These are phyloP conservation scores for Sechiopsis laciniata DNA, from an alignment of 306 rosid species.

Conservation along the genomic window DNA sequence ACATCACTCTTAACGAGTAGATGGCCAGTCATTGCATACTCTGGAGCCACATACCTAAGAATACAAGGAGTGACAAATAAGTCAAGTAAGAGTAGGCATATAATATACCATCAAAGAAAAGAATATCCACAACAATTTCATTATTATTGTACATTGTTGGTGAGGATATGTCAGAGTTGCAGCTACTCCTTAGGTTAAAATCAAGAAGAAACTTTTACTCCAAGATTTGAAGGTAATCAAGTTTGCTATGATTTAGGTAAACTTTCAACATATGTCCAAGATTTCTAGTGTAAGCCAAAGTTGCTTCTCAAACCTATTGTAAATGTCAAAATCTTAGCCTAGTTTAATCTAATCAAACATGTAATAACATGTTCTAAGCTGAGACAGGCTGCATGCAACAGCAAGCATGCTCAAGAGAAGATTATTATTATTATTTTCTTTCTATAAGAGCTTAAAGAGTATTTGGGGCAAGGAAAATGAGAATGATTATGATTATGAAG, in stretches of 20 bases:
- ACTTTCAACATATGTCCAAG: neutral
- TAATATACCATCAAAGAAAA: neutral
- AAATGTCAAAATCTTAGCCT: conserved; percentile 12
- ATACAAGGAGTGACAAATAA: conserved; percentile 11
- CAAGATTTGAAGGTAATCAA: neutral
- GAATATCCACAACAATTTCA: neutral
- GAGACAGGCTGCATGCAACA: neutral
- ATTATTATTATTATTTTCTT: too few relatives aligned
- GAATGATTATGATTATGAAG: too few relatives aligned
- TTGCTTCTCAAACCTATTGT: neutral
- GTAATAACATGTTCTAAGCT: neutral
- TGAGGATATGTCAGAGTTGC: neutral
- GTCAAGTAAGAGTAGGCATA: neutral
- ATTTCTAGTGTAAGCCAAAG: neutral
- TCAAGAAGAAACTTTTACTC: neutral
- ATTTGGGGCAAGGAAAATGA: too few relatives aligned
- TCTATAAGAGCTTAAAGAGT: too few relatives aligned
- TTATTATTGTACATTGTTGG: neutral
- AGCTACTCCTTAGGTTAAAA: neutral
- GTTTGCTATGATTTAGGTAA: neutral
- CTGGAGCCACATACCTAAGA: too few relatives aligned
- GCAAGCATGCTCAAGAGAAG: neutral
- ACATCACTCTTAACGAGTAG: too few relatives aligned
- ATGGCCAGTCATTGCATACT: too few relatives aligned
- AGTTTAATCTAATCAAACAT: neutral